Conservation (phyloP, 2,329 filamentous ascomycete species). For the Davidsoniella virescens region DNA sequence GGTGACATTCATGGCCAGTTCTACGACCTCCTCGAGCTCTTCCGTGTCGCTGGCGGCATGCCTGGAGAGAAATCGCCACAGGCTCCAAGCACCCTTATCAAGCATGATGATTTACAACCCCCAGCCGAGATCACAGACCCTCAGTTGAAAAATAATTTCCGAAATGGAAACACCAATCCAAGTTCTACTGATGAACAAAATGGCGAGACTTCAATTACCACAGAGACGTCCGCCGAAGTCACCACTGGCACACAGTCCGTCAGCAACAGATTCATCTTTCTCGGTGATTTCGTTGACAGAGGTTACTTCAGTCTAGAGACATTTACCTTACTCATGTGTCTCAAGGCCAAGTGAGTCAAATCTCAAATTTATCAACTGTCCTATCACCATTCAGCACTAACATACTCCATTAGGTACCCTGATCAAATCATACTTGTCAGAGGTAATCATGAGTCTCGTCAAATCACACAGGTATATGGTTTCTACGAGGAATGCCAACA, state of each 20-base stretch:
- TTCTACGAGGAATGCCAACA: constrained; percentile 98
- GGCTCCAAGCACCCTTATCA: constrained; percentile 57
- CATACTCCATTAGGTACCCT: constrained; percentile 54
- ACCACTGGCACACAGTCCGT: constrained; percentile 29
- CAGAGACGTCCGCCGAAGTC: constrained; percentile 20
- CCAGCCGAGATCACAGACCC: constrained; percentile 78
- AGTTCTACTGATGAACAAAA: constrained; percentile 28
- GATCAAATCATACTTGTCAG: constrained; percentile 90
- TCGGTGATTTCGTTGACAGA: constrained; percentile 91
- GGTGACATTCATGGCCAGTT: constrained; percentile 98
- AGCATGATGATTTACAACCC: constrained; percentile 80
- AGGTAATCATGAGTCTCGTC: constrained; percentile 93
- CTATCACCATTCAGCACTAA: constrained; percentile 14
- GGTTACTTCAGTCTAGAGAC: constrained; percentile 97
- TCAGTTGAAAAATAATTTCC: constrained; percentile 69
- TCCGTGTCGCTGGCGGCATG: constrained; percentile 92
- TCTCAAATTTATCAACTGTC: neutral
- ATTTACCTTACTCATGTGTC: constrained; percentile 88
- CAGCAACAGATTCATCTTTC: constrained; percentile 41
- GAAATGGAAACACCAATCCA: constrained; percentile 33
- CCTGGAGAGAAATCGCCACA: constrained; percentile 53
- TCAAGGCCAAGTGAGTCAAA: constrained; percentile 51
- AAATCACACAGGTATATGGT: constrained; percentile 95
- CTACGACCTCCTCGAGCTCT: constrained; percentile 92
- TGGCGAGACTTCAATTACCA: constrained; percentile 15